Conservation (phyloP, 352 stramenopile genomes). For the Phytophthora cactorum region DNA sequence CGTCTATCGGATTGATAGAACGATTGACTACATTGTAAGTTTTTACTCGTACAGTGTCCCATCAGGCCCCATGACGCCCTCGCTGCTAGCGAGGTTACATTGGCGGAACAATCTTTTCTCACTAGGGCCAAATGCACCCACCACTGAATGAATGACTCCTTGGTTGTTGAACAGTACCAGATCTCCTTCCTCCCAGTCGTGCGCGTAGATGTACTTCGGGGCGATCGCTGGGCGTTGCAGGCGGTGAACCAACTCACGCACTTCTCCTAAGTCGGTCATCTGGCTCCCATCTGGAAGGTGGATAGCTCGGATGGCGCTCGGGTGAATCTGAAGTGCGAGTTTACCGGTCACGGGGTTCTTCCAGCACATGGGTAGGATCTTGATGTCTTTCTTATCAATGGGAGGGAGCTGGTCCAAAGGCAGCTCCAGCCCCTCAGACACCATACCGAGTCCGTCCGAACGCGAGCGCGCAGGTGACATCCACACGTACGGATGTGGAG, state of each 20-base stretch:
- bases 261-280: constrained; percentile 33
- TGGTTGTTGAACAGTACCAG: constrained; percentile 44
- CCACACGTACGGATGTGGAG: constrained; percentile 41
- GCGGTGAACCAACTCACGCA: constrained; percentile 32
- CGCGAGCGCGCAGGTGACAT: constrained; percentile 37
- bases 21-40: background rate
- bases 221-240: constrained; percentile 38
- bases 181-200: constrained; percentile 42
- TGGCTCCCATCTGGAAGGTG: constrained; percentile 29
- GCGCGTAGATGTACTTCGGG: constrained; percentile 35
- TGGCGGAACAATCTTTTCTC: constrained; percentile 42
- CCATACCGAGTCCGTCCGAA: constrained; percentile 36
- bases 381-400: constrained; percentile 35
- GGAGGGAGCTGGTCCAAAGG: constrained; percentile 32
- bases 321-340: constrained; percentile 37
- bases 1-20: background rate
- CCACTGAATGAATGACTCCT: constrained; percentile 37
- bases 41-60: constrained; percentile 30
- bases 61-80: constrained; percentile 35
- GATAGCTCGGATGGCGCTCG: constrained; percentile 32
- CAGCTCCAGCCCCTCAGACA: constrained; percentile 34
- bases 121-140: constrained; percentile 31
- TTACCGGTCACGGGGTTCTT: constrained; percentile 37
- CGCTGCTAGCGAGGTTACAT: constrained; percentile 40
- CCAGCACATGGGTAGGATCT: constrained; percentile 41